Evolutionary conservation across 768 basidiomycete genomes (phyloP), one percentile per base, ranked within the genome.

Genomic region (Tricholomella constricta): DNA sequence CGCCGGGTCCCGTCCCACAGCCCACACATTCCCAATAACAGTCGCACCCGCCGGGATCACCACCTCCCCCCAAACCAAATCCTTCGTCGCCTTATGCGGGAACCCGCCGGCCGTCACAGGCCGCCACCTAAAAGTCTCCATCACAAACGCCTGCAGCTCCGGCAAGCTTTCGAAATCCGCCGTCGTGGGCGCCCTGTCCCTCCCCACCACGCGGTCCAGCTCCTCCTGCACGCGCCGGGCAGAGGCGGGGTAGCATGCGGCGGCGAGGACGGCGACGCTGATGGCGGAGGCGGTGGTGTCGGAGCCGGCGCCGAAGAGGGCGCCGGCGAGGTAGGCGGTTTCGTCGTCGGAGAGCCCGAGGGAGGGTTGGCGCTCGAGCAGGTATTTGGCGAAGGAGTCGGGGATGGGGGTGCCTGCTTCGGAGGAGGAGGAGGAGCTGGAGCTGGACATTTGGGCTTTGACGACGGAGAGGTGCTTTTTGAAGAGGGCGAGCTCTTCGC

Each of bases 231-330:
- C 78, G 19, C 62, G 62, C 3, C 53, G 61, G 45, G 85, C 83
- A 0, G 82, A 73, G 17, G 78, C 73, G 2, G 83, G 83, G 54
- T 80, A 78, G 51, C 74, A 74, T 0, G 81, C 81, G 1, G 84
- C 76, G 15, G 84, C 83, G 72, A 86, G 75, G n/a, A 86, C 66
- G 2, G 73, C 62, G 35, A 83, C 69, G 58, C 78, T 79, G 53
- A 85, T 80, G 0, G 79, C 83, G 10, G 81, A 78, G 3, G 83
- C 81, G 8, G 82, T 86, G 59, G 85, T 86, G 57, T 85, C 85
- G 0, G 81, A 78, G 12, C 85, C 85, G 29, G 84, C 85, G 22
- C 85, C 85, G 54, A 84, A 87, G 67, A 87, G 80, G 34, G 78
- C 76, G 0, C 85, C 85, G 0, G 81, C 80, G 22, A 87, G 76